phyloP scores from a whole-genome alignment of 2,329 filamentous ascomycete species.

The Xylariaceae sp. region DNA sequence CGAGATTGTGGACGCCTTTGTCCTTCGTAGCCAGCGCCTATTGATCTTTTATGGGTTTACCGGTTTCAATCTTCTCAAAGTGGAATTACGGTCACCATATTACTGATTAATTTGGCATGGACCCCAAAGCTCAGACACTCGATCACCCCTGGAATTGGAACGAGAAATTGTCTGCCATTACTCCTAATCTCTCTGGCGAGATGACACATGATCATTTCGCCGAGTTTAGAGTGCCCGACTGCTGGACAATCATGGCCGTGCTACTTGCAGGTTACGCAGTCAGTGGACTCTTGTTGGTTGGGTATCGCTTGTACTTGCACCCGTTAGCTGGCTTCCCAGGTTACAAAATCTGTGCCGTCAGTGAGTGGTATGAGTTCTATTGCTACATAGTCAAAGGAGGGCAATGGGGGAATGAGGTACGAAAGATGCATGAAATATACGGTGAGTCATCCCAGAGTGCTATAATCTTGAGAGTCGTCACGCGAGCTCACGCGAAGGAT shows the following conservation, averaged over 20 bases:
- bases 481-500: not conserved
- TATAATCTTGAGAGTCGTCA: not conserved
- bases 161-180: not conserved
- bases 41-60: not conserved
- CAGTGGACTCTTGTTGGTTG: not conserved
- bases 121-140: not conserved
- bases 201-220: not conserved
- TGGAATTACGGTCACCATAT: not conserved
- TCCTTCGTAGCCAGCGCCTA: not conserved
- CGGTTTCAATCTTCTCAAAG: not conserved
- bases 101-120: not conserved
- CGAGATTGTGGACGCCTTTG: not conserved
- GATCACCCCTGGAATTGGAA: not conserved
- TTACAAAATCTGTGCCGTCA: constrained; percentile 1
- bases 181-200: not conserved
- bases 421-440: constrained; percentile 1
- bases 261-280: not conserved
- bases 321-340: constrained; percentile 5
- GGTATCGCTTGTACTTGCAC: constrained; percentile 2
- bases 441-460: not conserved
- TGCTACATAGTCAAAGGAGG: constrained; percentile 4
- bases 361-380: constrained; percentile 6
- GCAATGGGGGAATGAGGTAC: constrained; percentile 1
- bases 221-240: not conserved
- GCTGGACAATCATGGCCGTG: not conserved